Conservation (phyloP, 768 basidiomycete species). For the Suillus decipiens region DNA sequence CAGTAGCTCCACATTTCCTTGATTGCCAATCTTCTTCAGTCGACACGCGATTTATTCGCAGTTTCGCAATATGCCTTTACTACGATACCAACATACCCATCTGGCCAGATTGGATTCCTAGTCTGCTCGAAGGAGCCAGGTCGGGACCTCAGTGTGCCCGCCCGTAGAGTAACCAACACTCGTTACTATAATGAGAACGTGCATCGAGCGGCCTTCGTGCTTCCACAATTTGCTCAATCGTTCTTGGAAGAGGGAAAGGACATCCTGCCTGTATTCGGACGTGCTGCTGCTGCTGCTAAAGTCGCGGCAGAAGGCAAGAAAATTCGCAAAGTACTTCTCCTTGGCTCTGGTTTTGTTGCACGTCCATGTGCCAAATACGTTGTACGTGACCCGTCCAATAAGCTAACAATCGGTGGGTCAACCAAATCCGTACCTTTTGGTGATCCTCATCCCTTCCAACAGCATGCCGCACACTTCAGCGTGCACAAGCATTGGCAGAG, state of each 20-base stretch:
- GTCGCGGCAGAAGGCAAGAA: conserved; percentile 53
- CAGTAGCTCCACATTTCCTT: conserved; percentile 92
- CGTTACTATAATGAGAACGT: conserved; percentile 85
- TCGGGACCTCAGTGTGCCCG: conserved; percentile 69
- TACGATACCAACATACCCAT: conserved; percentile 97
- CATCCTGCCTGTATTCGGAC: conserved; percentile 75
- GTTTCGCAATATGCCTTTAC: conserved; percentile 90
- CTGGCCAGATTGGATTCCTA: conserved; percentile 97
- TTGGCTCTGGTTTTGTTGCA: conserved; percentile 95
- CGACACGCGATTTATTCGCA: conserved; percentile 75
- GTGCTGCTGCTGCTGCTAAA: conserved; percentile 49
- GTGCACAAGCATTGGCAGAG: conserved; percentile 67
- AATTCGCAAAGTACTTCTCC: conserved; percentile 67
- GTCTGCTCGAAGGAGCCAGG: conserved; percentile 78
- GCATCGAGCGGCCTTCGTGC: conserved; percentile 81
- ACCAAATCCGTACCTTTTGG: neutral
- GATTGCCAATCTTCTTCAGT: conserved; percentile 72
- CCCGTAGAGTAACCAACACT: conserved; percentile 70
- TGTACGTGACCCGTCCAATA: conserved; percentile 75
- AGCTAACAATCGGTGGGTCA: conserved; percentile 77
- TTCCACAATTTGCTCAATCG: conserved; percentile 89
- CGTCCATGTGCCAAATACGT: conserved; percentile 96
- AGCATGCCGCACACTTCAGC: conserved; percentile 88
- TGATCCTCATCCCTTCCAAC: conserved; percentile 8
- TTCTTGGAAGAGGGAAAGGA: conserved; percentile 73